These are phyloP conservation scores for Extremus antarcticus DNA, from an alignment of 495 filamentous ascomycete species.

Conservation along the genomic window DNA sequence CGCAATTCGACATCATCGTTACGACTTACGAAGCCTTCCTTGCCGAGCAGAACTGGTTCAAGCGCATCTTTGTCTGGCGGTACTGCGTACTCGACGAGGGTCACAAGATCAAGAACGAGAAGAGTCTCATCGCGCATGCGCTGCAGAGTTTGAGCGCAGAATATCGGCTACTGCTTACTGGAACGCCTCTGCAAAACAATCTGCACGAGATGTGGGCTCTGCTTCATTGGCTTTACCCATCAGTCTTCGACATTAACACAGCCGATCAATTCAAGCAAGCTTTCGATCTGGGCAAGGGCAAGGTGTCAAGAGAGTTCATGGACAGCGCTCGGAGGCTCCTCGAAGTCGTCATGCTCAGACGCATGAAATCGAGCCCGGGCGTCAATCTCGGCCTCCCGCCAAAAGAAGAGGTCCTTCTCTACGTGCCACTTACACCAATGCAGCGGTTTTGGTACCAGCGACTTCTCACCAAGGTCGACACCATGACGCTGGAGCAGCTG, in stretches of 20 bases:
- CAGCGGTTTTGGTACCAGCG: conserved; percentile 53
- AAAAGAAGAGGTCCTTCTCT: conserved; percentile 50
- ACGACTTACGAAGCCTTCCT: conserved; percentile 54
- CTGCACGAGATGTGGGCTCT: conserved; percentile 52
- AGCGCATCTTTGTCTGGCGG: conserved; percentile 46
- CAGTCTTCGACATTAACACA: conserved; percentile 47
- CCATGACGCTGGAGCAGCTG: conserved; percentile 43
- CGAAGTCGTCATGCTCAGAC: conserved; percentile 50
- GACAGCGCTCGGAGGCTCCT: conserved; percentile 43
- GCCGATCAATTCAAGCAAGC: conserved; percentile 43
- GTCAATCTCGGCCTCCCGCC: conserved; percentile 48
- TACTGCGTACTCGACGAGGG: conserved; percentile 51
- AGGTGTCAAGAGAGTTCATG: conserved; percentile 43
- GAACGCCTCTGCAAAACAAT: conserved; percentile 57
- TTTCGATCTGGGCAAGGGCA: conserved; percentile 48
- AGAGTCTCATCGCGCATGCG: conserved; percentile 39
- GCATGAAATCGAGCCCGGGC: conserved; percentile 50
- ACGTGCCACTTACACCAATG: conserved; percentile 50
- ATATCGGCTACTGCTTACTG: conserved; percentile 51
- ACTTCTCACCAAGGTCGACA: conserved; percentile 46
- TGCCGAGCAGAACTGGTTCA: conserved; percentile 48
- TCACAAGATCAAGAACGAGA: conserved; percentile 51
- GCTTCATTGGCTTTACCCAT: conserved; percentile 52
- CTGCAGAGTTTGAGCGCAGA: conserved; percentile 44
- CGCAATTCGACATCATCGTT: conserved; percentile 40